Percentiles rank a stretch among this genome's conserved stretches.
Evolutionary conservation across 2,329 filamentous ascomycete genomes (phyloP).

Genomic region (Penicillium sp.): DNA sequence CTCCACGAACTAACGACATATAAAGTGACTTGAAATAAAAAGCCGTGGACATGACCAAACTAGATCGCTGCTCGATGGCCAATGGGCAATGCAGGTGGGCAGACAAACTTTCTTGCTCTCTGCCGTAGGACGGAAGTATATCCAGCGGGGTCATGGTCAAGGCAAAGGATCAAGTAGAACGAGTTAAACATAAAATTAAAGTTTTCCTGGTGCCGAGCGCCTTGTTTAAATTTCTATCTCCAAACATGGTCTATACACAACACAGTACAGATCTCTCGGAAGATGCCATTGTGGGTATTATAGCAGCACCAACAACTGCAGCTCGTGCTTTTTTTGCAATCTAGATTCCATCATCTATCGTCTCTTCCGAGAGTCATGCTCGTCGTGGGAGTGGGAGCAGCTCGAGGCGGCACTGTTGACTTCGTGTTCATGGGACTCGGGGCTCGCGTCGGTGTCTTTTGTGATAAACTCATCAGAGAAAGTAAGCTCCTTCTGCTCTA

Average conservation of each 20-base stretch:
- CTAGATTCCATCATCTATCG: constrained; percentile 12
- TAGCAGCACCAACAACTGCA: constrained; percentile 8
- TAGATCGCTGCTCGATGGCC: too few relatives aligned
- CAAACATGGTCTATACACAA: constrained; percentile 14
- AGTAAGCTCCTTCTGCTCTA: constrained; percentile 54
- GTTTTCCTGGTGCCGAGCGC: neutral
- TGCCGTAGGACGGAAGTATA: too few relatives aligned
- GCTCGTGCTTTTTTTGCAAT: neutral
- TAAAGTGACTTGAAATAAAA: too few relatives aligned
- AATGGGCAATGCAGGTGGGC: too few relatives aligned
- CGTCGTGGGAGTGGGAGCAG: constrained; percentile 22
- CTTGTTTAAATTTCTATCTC: constrained; percentile 10
- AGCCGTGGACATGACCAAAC: too few relatives aligned
- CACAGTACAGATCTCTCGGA: constrained; percentile 10
- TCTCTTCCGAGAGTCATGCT: constrained; percentile 20
- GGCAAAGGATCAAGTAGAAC: neutral
- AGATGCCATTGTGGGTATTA: constrained; percentile 14
- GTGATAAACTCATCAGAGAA: constrained; percentile 77
- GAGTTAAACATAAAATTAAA: neutral
- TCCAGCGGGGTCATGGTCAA: too few relatives aligned
- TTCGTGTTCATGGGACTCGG: constrained; percentile 53
- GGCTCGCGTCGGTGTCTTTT: constrained; percentile 54
- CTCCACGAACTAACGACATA: too few relatives aligned
- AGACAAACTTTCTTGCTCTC: too few relatives aligned
- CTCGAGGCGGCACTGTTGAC: constrained; percentile 6